A percentile compares a stretch with the other conserved stretches of the same genome.
Evolutionary conservation across 345 rosid species (phyloP).

Genomic region (Dipteronia sinensis): DNA sequence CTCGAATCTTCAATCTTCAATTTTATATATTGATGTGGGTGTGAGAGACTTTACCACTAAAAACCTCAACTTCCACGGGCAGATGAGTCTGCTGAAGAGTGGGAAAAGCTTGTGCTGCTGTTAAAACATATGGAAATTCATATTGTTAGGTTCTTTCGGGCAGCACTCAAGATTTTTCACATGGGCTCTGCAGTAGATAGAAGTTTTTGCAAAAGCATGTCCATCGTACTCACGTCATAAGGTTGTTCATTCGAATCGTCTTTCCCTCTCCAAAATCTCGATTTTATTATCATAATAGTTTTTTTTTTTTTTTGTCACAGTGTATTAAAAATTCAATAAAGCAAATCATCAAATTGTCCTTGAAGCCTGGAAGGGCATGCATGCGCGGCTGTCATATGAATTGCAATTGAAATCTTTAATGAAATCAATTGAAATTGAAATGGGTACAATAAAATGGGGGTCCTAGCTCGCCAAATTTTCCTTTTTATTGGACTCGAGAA

Average conservation of each 20-base stretch:
- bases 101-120: background rate
- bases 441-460: slow-evolving; percentile 25
- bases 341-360: background rate
- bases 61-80: no score
- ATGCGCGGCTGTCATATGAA: background rate
- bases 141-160: no score
- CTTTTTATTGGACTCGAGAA: slow-evolving; percentile 17
- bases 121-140: background rate
- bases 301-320: background rate
- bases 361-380: slow-evolving; percentile 16
- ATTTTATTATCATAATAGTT: no score
- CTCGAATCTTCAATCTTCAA: no score
- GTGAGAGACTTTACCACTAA: no score
- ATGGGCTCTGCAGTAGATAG: background rate
- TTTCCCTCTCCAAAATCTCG: no score
- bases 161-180: background rate
- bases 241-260: no score
- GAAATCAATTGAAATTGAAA: slow-evolving; percentile 16
- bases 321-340: no score
- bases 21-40: background rate
- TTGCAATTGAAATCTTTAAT: slow-evolving; percentile 4
- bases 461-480: background rate
- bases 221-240: no score
- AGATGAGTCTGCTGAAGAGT: background rate
- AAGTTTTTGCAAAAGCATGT: background rate